Evolutionary conservation across 225 moss, liverwort and hornwort genomes (phyloP), one percentile per base, ranked within the genome.

Genomic region (Climacium dendroides): DNA sequence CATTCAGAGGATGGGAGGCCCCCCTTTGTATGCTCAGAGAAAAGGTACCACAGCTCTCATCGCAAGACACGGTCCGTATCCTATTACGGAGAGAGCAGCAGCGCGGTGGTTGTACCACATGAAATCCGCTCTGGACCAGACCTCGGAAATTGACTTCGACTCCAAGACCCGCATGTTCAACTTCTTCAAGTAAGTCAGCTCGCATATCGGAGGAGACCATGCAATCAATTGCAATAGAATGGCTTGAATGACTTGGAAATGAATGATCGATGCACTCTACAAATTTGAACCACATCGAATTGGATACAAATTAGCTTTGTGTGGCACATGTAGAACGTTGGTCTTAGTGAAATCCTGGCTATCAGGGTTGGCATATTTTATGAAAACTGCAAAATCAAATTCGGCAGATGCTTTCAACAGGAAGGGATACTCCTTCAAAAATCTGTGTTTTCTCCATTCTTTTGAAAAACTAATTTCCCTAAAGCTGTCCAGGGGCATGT

Each of bases 1-100:
- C 58, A 90, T 97, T 69, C 96, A 97, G 77, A 89, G 95, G 37
- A 97, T 97, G 97, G 97, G 97, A 32, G 96, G 97, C 5, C 96
- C 95, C 1, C 75, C 93, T 18, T 80, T 96, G 19, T 95, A 95
- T 75, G 92, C 95, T 12, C 87, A 89, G 82, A 89, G 97, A n/a
- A 97, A 97, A 91, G 97, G 97, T 45, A 26, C 57, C 43, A 67
- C 92, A 7, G 97, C 97, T 22, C 90, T 97, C 83, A 96, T 97
- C 41, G 96, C 90, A 29, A 89, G 96, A 50, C 97, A 97, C 22
- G 89, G 91, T 8, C 96, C 97, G 10, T 97, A 94, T 37, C 90
- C 92, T 41, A 83, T 97, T 35, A 94, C 96, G 7, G 95, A 97
- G 88, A 94, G 88, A 81, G 95, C 96, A 24, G 97, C 97, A 28